Base-by-base conservation (phyloP, 2,329 filamentous ascomycete genomes). In the Macrophomina pseudophaseolina region DNA sequence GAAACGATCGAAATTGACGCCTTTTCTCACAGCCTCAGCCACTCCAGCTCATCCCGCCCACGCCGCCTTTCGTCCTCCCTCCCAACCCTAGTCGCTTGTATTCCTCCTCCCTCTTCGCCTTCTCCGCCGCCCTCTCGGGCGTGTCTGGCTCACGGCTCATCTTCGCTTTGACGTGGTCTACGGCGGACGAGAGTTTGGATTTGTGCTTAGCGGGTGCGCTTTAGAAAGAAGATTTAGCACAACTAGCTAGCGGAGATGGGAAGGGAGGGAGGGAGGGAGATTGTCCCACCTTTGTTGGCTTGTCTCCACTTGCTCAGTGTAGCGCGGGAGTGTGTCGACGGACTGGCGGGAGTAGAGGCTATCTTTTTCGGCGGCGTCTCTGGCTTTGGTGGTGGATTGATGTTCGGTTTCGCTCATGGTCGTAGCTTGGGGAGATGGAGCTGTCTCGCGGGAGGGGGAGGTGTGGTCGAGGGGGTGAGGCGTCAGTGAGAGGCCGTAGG, bases 61-160 rank as follows among this genome's bases (percentile, higher is more conserved):
- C 7, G 11, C 63, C 63, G 3, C 23, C 46, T 52, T 59, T 65
- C 7, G 63, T 58, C 63, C 53, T 58, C 30, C 59, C 51, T 5
- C 51, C 63, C 51, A 65, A 58, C 2, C 35, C 48, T n/a, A 58
- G 44, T 52, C 23, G 44, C 51, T 58, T 38, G 51, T 65, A 58
- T 16, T 65, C 63, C 51, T 58, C 38, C 52, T 49, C 16, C 63
- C 51, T 33, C 40, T 40, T 28, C 6, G 54, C 63, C 16, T 65
- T 65, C 40, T 49, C 59, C 3, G 33, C 48, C 28, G 42, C 18
- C n/a, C 12, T 35, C 44, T 48, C 63, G 3, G 38, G 51, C 12
- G 7, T 16, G 8, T 48, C 51, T 1, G 32, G 23, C 49, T 58
- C 33, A 2, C 51, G 16, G 4, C 38, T 30, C 51, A 65, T 48